Evolutionary conservation across 1,284 basidiomycete genomes (phyloP), one percentile per base, ranked within the genome.

Genomic region (Fomes fomentarius): DNA sequence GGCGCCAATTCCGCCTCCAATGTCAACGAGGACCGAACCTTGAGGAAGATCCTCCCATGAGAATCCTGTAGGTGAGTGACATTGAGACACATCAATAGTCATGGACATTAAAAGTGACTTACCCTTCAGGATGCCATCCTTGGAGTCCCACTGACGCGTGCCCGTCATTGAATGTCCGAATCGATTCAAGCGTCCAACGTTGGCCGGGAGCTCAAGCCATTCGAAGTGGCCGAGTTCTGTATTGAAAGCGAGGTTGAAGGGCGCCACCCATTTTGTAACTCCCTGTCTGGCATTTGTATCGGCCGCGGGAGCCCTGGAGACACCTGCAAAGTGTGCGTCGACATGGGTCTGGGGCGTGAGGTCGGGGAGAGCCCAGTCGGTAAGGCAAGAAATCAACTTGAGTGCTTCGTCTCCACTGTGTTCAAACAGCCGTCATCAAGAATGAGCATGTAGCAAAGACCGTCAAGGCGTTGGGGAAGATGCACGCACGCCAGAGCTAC

Each of bases 1-100:
- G 14, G 83, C 83, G 10, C 89, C 89, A 42, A 89, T 85, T 1
- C 89, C 88, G 5, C 88, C 87, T 0, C 88, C 89, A 3, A 91
- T 87, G 60, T 91, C 88, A 7, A 91, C 82, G 19, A 91, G 71
- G 7, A 80, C 69, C 38, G 61, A 33, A 4, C 78, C 78, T 24
- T 64, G 68, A 2, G 78, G 76, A 17, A 91, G 74, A 11, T 76
- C 72, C 14, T 73, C 69, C 83, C 87, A 89, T 57, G 84, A 80
- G 61, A 87, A 88, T 8, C 79, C 87, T 88, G 45, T n/a, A n/a
- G n/a, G n/a, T 15, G 4, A 4, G n/a, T 19, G 44, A 7, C 5
- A 3, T 1, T 14, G 8, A 12, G 15, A n/a, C n/a, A n/a, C n/a
- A n/a, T n/a, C n/a, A n/a, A n/a, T n/a, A n/a, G n/a, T n/a, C n/a